phyloP scores from a whole-genome alignment of 2,329 filamentous ascomycete genomes.

The Graphilbum ipis-grandicollis region DNA sequence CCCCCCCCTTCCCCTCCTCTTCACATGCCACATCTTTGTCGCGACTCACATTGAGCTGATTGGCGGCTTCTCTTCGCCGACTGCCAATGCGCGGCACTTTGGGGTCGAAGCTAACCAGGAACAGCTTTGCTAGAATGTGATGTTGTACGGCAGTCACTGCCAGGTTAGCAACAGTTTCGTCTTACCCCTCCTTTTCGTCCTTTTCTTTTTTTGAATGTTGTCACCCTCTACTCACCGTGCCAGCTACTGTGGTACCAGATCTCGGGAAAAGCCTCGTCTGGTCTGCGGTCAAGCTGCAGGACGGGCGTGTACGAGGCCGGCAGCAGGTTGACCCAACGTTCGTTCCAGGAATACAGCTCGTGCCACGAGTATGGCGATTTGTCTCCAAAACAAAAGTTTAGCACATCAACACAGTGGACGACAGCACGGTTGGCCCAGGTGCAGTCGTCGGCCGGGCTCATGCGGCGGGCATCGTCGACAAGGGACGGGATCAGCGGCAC shows the following conservation, averaged over 20 bases:
- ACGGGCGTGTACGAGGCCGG: conserved; percentile 38
- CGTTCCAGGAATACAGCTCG: conserved; percentile 25
- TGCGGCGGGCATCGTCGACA: conserved; percentile 25
- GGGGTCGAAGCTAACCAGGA: conserved; percentile 39
- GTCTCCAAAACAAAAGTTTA: conserved; percentile 43
- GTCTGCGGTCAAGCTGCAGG: conserved; percentile 22
- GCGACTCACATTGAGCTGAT: conserved; percentile 3
- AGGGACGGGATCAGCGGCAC: conserved; percentile 32
- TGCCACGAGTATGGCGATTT: conserved; percentile 20
- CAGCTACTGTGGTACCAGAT: conserved; percentile 39
- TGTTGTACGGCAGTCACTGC: conserved; percentile 42
- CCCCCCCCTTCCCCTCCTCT: neutral
- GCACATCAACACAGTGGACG: conserved; percentile 43
- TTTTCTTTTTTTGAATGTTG: too few relatives aligned
- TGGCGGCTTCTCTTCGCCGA: conserved; percentile 11
- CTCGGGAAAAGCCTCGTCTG: conserved; percentile 32
- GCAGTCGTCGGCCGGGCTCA: conserved; percentile 27
- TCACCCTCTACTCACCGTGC: conserved; percentile 21
- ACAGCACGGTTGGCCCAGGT: conserved; percentile 44
- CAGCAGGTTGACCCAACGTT: conserved; percentile 26
- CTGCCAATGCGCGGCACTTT: conserved; percentile 30
- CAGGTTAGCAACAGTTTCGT: neutral
- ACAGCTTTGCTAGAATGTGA: conserved; percentile 37
- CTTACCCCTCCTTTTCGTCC: too few relatives aligned
- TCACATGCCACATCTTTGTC: neutral